Evolutionary conservation across 2,329 filamentous ascomycete genomes (phyloP), one percentile per base, ranked within the genome.

Genomic region (Sporothrix schenckii): DNA sequence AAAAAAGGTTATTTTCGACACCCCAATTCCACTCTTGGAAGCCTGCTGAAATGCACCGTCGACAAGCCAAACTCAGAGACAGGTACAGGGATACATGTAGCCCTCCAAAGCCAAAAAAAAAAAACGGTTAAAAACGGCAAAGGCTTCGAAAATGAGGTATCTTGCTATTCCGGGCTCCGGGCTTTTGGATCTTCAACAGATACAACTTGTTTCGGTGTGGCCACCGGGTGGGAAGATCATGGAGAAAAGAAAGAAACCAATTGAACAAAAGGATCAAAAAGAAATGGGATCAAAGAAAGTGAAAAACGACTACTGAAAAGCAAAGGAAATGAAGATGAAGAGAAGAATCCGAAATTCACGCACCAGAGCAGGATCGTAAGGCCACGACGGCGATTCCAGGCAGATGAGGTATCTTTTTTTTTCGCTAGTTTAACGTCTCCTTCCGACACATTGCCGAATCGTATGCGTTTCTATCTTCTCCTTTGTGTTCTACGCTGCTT

Each of bases 31-130:
- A 50, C 19, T 14, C 2, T 21, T 41, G 16, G 19, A 34, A 4
- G 24, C 30, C 27, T 52, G 63, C 63, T 52, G 63, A 52, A 52
- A 52, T 66, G 63, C 63, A 52, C 44, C 52, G 60, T 50, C 27
- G 47, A 66, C n/a, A 65, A 14, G 44, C 61, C 44, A 50, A 61
- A 24, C 21, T 14, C 21, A 49, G 24, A 16, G 41, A 30, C 19
- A 50, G 61, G 24, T 34, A 11, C 41, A 49, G 50, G 24, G 16
- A 13, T 54, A 27, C 47, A 47, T 50, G 47, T 39, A 60, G 30
- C n/a, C 56, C 34, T 3, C 27, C 27, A n/a, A 4, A 50, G 47
- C 19, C 6, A 58, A n/a, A 41, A 47, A 2, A 19, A 10, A 41
- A 24, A 39, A 41, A 41, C 9, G 34, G 30, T 47, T 39, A 39